Evolutionary conservation across 441 rosid species (phyloP).

Genomic region (Breynia disticha): DNA sequence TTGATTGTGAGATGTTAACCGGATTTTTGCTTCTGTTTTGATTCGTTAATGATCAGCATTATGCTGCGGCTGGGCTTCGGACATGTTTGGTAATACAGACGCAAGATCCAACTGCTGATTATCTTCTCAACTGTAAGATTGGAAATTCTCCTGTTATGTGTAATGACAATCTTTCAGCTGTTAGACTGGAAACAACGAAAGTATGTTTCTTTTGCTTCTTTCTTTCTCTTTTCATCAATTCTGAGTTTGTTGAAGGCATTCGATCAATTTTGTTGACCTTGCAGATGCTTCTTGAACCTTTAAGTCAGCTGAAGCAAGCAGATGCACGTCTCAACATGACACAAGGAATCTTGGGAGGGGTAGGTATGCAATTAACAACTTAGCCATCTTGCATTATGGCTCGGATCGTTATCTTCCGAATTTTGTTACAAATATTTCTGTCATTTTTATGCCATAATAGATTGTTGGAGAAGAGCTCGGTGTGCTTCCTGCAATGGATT

Average conservation of each 20-base stretch:
- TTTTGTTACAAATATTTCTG: conserved; percentile 2
- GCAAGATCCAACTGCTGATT: conserved; percentile 73
- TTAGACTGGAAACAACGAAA: conserved; percentile 74
- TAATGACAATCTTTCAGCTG: conserved; percentile 52
- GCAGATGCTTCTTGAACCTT: conserved; percentile 88
- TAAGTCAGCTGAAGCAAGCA: conserved; percentile 61
- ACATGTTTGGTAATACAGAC: conserved; percentile 73
- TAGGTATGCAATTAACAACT: conserved; percentile 47
- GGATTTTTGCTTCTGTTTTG: not conserved
- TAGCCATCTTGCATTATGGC: conserved; percentile 6
- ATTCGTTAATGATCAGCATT: conserved; percentile 41
- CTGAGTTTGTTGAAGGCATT: not conserved
- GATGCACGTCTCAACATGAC: conserved; percentile 68
- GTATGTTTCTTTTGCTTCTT: conserved; percentile 26
- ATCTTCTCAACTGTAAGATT: conserved; percentile 65
- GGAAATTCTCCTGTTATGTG: conserved; percentile 49
- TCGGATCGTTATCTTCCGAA: not conserved
- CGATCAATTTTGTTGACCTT: conserved; percentile 1
- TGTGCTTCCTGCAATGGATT: conserved; percentile 94
- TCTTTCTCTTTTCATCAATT: not conserved
- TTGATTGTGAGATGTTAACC: not conserved
- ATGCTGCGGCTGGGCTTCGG: conserved; percentile 60
- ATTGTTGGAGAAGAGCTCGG: conserved; percentile 96
- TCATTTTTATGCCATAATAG: conserved; percentile 28
- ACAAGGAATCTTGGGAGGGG: conserved; percentile 90